Conservation (phyloP, 176 grass and related monocot species). For the Oryza nivara region DNA sequence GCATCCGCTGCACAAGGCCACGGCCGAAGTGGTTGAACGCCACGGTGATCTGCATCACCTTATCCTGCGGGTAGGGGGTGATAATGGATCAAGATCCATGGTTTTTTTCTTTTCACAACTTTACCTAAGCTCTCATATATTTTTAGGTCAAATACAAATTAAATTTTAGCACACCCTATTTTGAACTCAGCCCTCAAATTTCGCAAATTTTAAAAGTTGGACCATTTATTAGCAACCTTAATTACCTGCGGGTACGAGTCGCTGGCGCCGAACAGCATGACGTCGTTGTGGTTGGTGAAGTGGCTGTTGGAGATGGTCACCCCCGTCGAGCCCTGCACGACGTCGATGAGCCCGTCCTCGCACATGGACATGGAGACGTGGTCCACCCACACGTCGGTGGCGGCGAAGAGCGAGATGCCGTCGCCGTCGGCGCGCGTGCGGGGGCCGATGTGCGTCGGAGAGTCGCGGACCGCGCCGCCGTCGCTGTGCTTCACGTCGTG, state of each 20-base stretch:
- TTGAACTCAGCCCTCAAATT: too few species aligned
- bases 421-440: constrained; percentile 67
- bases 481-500: constrained; percentile 44
- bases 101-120: too few species aligned
- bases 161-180: too few species aligned
- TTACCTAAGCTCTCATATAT: too few species aligned
- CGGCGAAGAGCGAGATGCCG: constrained; percentile 66
- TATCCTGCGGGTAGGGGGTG: constrained; percentile 29
- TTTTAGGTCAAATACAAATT: too few species aligned
- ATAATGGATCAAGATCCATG: too few species aligned
- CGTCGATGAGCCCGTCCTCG: constrained; percentile 70
- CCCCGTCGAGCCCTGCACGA: constrained; percentile 59
- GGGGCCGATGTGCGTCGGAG: constrained; percentile 35
- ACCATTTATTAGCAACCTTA: too few species aligned
- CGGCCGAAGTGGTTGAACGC: constrained; percentile 88
- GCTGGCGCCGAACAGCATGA: constrained; percentile 79
- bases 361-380: constrained; percentile 75
- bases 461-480: constrained; percentile 51
- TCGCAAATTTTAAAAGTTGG: too few species aligned
- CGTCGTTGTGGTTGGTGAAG: constrained; percentile 79
- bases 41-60: constrained; percentile 74
- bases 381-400: constrained; percentile 71
- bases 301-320: constrained; percentile 83
- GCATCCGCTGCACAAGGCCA: constrained; percentile 89
- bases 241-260: constrained; percentile 36